Base-by-base conservation (phyloP, 164 flowering plant genomes). In the Magnolia kwangsiensis region DNA sequence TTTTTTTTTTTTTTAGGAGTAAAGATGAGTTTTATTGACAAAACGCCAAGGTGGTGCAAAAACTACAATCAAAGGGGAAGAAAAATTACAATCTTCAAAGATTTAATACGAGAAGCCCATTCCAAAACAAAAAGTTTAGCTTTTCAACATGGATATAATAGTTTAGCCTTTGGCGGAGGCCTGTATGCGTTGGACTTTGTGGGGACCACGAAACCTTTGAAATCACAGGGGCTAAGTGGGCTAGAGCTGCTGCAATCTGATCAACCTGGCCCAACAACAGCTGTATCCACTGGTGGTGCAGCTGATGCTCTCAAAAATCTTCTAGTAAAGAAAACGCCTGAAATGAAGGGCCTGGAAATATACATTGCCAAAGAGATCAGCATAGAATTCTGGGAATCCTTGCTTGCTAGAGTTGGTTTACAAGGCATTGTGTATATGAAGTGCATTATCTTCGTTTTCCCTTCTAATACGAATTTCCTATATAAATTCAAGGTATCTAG, bases 261-360 rank as follows among this genome's bases (percentile, higher is more conserved):
- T 23, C 79, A 68, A 50, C 58, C 78, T 75, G 89, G 81, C 71
- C 29, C 58, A 13, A 13, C 58, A 13, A 13, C 58, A 51, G 50
- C 83, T 50, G 65, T 81, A 45, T 83, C 86, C 65, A 51, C 58
- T 51, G 80, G 82, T 37, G 80, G 76, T 63, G 86, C 80, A 64
- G 83, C 81, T 49, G 87, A 86, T 21, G 85, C 88, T 51, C 93
- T 96, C 75, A 98, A 96, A 67, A 88, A 89, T 71, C 80, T 90
- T 74, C 80, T 95, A 82, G 94, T 90, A 78, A 87, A 84, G 83
- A 89, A 87, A 76, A 85, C 89, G 13, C 23, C 59, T 69, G 97
- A 92, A 80, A 92, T 90, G 98, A 94, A 90, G 83, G 97, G 95
- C 51, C 98, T 98, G 19, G 95, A 96, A 77, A 89, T 96, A 94